phyloP scores from a whole-genome alignment of 257 asterid species.

The Ilex asprella region DNA sequence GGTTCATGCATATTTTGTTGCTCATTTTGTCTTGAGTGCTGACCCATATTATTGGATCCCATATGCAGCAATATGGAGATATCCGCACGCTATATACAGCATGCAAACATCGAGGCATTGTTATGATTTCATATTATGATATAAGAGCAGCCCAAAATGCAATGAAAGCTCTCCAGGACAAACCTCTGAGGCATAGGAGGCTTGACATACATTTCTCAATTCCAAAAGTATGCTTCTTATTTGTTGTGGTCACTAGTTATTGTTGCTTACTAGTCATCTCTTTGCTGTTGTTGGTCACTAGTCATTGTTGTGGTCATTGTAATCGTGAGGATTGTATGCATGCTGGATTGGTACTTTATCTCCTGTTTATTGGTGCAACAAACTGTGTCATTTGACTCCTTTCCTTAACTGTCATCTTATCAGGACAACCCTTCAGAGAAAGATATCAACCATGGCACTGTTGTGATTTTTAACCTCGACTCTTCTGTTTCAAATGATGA shows the following conservation, averaged over 20 bases:
- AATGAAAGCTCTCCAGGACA: conserved; percentile 40
- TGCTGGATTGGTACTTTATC: too few species aligned
- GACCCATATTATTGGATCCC: neutral
- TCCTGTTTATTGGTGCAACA: too few species aligned
- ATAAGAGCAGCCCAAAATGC: conserved; percentile 26
- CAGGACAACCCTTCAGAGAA: neutral
- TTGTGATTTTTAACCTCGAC: neutral
- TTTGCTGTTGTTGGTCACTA: too few species aligned
- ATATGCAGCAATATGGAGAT: conserved; percentile 24
- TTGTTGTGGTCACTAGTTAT: too few species aligned
- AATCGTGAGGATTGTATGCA: neutral
- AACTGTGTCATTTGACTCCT: too few species aligned
- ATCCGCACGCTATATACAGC: conserved; percentile 20
- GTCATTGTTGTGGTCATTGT: neutral
- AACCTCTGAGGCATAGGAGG: conserved; percentile 64
- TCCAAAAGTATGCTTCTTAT: conserved; percentile 44
- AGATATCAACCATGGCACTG: neutral
- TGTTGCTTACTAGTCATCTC: neutral
- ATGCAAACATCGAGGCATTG: conserved; percentile 24
- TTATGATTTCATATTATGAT: conserved; percentile 26
- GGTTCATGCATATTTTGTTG: neutral
- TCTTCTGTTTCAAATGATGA: neutral
- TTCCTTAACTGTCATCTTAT: too few species aligned
- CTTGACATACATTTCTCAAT: conserved; percentile 84
- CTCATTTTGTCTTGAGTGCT: neutral